Conservation (phyloP, 495 filamentous ascomycete genomes). For the Neurospora cerealis region DNA sequence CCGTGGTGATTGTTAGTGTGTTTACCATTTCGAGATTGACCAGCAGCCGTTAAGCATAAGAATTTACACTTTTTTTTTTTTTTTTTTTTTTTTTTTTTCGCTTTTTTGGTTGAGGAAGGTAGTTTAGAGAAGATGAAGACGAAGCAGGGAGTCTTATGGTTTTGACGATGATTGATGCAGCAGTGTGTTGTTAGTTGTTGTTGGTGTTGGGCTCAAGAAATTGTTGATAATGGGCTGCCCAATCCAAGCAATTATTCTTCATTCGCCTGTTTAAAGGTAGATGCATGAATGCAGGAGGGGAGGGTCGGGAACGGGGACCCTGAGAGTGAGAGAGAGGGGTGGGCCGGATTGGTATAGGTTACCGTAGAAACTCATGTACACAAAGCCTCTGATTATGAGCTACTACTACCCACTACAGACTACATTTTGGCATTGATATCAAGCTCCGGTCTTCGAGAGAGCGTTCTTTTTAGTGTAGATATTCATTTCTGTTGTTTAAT, state of each 20-base stretch:
- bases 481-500: not conserved
- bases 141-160: not conserved
- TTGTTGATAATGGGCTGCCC: not conserved
- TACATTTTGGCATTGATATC: not conserved
- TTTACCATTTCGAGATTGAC: conserved; percentile 79
- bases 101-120: not conserved
- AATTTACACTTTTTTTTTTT: not conserved
- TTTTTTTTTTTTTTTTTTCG: not conserved
- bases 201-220: not conserved
- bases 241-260: not conserved
- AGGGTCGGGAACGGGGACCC: not conserved
- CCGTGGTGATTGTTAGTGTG: conserved; percentile 85
- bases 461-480: not conserved
- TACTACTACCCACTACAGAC: not conserved
- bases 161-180: not conserved
- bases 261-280: not conserved
- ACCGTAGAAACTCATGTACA: not conserved
- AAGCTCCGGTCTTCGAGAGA: not conserved
- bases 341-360: not conserved
- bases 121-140: not conserved
- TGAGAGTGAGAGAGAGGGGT: not conserved
- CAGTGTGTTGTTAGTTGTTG: not conserved
- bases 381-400: not conserved
- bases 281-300: not conserved
- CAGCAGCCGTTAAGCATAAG: conserved; percentile 39